Percentiles rank a stretch among this genome's conserved stretches.
Evolutionary conservation across 352 stramenopile species (phyloP).

Genomic region (Phytophthora constricta): DNA sequence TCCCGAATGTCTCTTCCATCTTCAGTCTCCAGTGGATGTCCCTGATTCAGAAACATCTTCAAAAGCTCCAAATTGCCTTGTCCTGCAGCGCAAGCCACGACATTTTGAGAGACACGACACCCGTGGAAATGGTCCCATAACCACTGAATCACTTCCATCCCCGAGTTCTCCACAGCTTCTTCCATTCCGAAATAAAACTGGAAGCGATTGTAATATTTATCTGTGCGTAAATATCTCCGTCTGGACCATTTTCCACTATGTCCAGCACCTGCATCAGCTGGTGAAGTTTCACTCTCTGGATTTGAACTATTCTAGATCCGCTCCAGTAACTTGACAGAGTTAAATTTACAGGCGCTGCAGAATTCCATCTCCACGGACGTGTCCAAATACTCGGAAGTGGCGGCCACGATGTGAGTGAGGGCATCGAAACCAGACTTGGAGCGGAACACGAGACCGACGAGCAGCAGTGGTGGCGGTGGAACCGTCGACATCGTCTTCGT

Average conservation of each 20-base stretch:
- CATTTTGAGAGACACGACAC: not conserved
- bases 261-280: constrained; percentile 2
- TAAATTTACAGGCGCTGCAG: not conserved
- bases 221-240: constrained; percentile 4
- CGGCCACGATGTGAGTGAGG: not conserved
- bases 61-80: not conserved
- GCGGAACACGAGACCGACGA: not conserved
- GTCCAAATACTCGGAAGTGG: not conserved
- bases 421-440: not conserved
- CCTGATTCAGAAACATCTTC: too few species aligned
- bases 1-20: too few species aligned
- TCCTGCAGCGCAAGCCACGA: not conserved
- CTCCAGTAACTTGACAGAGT: constrained; percentile 4
- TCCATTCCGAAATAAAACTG: not conserved
- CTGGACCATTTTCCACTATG: constrained; percentile 4
- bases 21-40: too few species aligned
- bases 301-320: not conserved
- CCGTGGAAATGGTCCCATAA: not conserved
- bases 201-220: constrained; percentile 4
- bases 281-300: not conserved
- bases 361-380: constrained; percentile 16
- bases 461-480: not conserved
- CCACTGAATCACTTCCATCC: not conserved
- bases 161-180: not conserved
- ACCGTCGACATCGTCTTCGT: too few species aligned